These are phyloP conservation scores for Fibroporia radiculosa DNA, from an alignment of 768 basidiomycete species.

Conservation along the genomic window DNA sequence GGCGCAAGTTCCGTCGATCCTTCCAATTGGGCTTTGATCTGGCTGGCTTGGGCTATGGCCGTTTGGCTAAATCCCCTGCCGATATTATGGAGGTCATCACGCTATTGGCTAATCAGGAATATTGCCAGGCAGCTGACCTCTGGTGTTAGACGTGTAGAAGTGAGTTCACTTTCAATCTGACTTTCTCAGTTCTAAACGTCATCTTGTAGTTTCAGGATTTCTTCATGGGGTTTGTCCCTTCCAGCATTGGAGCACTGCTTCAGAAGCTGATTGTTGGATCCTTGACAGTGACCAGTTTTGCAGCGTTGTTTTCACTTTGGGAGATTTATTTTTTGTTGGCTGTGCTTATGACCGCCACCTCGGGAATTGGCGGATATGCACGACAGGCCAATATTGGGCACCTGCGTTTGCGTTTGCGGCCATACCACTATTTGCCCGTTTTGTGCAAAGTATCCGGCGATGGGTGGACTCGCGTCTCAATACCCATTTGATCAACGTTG, in stretches of 20 bases:
- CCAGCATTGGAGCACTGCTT: background rate
- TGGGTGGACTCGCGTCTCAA: slow-evolving; percentile 66
- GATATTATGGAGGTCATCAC: slow-evolving; percentile 48
- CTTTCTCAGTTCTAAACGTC: background rate
- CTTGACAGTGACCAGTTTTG: slow-evolving; percentile 69
- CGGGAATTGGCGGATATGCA: slow-evolving; percentile 42
- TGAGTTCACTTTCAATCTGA: slow-evolving; percentile 23
- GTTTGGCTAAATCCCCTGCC: slow-evolving; percentile 75
- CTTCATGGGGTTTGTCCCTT: slow-evolving; percentile 65
- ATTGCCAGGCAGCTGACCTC: slow-evolving; percentile 57
- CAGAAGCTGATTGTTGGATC: background rate
- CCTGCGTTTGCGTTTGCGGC: slow-evolving; percentile 48
- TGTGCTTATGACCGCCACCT: slow-evolving; percentile 65
- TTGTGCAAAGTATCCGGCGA: slow-evolving; percentile 83
- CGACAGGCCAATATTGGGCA: slow-evolving; percentile 49
- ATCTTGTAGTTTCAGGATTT: slow-evolving; percentile 69
- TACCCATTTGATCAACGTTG: slow-evolving; percentile 87
- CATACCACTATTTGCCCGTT: slow-evolving; percentile 68
- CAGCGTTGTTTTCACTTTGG: slow-evolving; percentile 68
- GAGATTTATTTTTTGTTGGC: slow-evolving; percentile 63
- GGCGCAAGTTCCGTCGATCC: slow-evolving; percentile 51
- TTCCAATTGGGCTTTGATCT: slow-evolving; percentile 72
- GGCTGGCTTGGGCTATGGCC: slow-evolving; percentile 56
- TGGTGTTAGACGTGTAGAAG: slow-evolving; percentile 71
- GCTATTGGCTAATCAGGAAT: slow-evolving; percentile 77